Conservation (phyloP, 768 basidiomycete genomes). For the Suillus plorans region DNA sequence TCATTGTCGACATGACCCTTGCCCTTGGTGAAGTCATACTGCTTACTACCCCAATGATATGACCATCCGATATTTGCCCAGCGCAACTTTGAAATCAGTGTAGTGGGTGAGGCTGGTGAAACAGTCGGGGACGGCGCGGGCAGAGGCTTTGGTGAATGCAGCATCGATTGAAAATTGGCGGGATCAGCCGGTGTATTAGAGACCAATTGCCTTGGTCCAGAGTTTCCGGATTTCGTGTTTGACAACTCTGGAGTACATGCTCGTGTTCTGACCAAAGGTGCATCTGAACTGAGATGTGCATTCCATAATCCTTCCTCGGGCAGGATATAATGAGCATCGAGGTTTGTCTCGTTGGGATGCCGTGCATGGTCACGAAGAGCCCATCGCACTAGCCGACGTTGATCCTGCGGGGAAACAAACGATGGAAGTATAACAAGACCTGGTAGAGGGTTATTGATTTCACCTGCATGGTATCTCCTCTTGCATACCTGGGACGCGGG, state of each 20-base stretch:
- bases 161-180: constrained; percentile 52
- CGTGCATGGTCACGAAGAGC: constrained; percentile 74
- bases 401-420: constrained; percentile 61
- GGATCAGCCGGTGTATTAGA: constrained; percentile 69
- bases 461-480: not conserved
- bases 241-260: constrained; percentile 22
- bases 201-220: constrained; percentile 66
- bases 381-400: constrained; percentile 69
- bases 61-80: constrained; percentile 98
- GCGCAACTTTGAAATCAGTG: constrained; percentile 73
- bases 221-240: constrained; percentile 18
- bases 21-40: constrained; percentile 83
- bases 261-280: constrained; percentile 42
- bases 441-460: constrained; percentile 30
- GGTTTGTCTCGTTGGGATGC: constrained; percentile 83
- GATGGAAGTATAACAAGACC: constrained; percentile 85
- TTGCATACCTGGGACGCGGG: constrained; percentile 32
- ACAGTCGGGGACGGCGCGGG: constrained; percentile 65
- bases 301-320: constrained; percentile 82
- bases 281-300: constrained; percentile 38
- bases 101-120: constrained; percentile 46
- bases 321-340: constrained; percentile 82
- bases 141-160: constrained; percentile 56
- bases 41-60: constrained; percentile 97
- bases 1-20: constrained; percentile 60